These are phyloP conservation scores for Geosmithia putterillii DNA, from an alignment of 2,329 filamentous ascomycete species.

Conservation along the genomic window DNA sequence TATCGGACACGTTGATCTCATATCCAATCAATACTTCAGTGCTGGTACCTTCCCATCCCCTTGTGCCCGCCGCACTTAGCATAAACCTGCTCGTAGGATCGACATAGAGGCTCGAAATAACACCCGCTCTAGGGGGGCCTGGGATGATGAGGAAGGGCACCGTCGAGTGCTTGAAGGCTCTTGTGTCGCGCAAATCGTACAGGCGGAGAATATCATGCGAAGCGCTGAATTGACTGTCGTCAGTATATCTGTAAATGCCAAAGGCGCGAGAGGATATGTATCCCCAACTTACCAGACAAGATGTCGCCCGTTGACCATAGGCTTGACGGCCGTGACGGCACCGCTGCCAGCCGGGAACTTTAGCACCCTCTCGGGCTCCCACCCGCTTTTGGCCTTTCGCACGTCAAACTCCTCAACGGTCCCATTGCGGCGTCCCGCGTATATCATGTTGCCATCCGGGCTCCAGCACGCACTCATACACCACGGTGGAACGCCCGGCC, in stretches of 20 bases:
- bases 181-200: constrained; percentile 69
- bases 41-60: constrained; percentile 84
- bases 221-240: constrained; percentile 41
- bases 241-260: neutral
- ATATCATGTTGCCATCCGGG: constrained; percentile 89
- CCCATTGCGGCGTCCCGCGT: constrained; percentile 79
- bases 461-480: constrained; percentile 97
- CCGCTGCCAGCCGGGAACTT: constrained; percentile 85
- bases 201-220: constrained; percentile 88
- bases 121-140: constrained; percentile 69
- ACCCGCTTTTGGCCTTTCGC: constrained; percentile 56
- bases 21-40: constrained; percentile 93
- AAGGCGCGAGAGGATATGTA: neutral
- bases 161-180: constrained; percentile 56
- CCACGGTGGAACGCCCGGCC: constrained; percentile 76
- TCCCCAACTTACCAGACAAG: constrained; percentile 52
- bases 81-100: constrained; percentile 85
- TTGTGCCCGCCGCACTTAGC: constrained; percentile 80
- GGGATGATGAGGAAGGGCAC: constrained; percentile 96
- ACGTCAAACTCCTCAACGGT: constrained; percentile 92
- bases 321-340: constrained; percentile 72
- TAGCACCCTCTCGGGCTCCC: constrained; percentile 65
- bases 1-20: constrained; percentile 49
- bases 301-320: constrained; percentile 89
- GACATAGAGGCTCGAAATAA: constrained; percentile 75